Evolutionary conservation across 495 filamentous ascomycete species (phyloP), one percentile per base, ranked within the genome.

Genomic region (Aspergillus diversus): DNA sequence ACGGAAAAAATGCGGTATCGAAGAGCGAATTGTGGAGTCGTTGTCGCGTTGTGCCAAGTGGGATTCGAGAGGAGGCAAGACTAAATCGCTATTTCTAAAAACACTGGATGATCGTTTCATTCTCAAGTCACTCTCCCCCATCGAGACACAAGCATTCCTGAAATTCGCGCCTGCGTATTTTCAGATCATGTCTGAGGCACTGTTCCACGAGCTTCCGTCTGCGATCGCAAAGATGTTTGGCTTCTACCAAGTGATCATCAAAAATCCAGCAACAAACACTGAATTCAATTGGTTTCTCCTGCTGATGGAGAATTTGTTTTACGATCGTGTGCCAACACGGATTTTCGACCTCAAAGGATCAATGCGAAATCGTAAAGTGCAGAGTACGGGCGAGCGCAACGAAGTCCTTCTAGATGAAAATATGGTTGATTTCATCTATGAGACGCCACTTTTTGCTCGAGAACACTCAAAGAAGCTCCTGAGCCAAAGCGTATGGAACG

Each of bases 181-280:
- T 73, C 89, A 91, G 64, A 92, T 98, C 68, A 97, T 97, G 92
- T 90, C 92, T 13, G 89, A 98, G 71, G 92, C 92, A 1, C 83
- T 99, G 31, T 99, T 98, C 77, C 93, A 97, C 66, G 95, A 97
- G 66, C 82, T 99, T 6, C 95, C 95, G 3, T 95, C 93, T 9
- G 96, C 96, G 15, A 98, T 99, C 67, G 95, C 95, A 11, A 99
- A 99, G 78, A 98, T 99, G 96, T 86, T 98, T 51, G 95, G 95
- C 3, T 97, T 99, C 77, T 99, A 96, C 75, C 94, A 98, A 67
- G 89, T 99, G 63, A 87, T 90, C 66, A 97, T 99, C 78, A 96
- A 95, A 76, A 98, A 98, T 68, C 91, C 94, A 0, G 83, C 86
- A 5, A 97, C 94, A 0, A 92, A 92, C 61, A 89, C 89, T 2